These are phyloP conservation scores for Parachlorella kessleri DNA, from an alignment of 139 green algal genomes.

Conservation along the genomic window DNA sequence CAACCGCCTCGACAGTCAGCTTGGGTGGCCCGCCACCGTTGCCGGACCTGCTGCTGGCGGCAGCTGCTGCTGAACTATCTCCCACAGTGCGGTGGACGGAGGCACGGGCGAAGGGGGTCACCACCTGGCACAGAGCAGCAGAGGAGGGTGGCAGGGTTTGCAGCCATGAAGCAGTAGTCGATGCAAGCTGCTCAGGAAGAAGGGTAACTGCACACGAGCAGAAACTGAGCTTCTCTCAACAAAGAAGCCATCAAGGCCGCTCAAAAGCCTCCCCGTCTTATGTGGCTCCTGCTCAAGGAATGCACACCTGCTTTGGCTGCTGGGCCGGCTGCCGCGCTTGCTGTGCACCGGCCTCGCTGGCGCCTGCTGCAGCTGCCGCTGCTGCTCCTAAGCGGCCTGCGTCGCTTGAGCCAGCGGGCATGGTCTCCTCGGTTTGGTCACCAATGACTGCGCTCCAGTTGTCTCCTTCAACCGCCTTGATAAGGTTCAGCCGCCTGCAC, in stretches of 20 bases:
- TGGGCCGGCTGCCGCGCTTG: constrained; percentile 12
- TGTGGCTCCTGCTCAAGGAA: too few relatives aligned
- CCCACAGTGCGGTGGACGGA: constrained; percentile 71
- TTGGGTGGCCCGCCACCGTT: background rate
- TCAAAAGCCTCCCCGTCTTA: too few relatives aligned
- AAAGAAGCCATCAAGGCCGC: too few relatives aligned
- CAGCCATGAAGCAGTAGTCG: too few relatives aligned
- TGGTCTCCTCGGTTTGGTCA: constrained; percentile 71
- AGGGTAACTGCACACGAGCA: too few relatives aligned
- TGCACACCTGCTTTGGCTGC: background rate
- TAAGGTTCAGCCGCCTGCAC: constrained; percentile 36
- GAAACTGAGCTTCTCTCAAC: too few relatives aligned
- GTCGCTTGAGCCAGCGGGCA: too few relatives aligned
- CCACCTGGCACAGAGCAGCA: constrained; percentile 43
- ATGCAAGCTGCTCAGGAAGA: too few relatives aligned
- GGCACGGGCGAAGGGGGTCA: constrained; percentile 77
- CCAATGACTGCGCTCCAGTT: constrained; percentile 87
- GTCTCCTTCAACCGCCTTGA: constrained; percentile 74
- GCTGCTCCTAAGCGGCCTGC: background rate
- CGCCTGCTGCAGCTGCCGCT: background rate
- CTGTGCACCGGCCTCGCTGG: background rate
- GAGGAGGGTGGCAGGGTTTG: too few relatives aligned
- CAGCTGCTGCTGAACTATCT: constrained; percentile 9
- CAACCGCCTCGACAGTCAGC: constrained; percentile 62
- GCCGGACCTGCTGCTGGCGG: constrained; percentile 1